These are phyloP conservation scores for Plantago ovata DNA, from an alignment of 257 asterid species.

Conservation along the genomic window DNA sequence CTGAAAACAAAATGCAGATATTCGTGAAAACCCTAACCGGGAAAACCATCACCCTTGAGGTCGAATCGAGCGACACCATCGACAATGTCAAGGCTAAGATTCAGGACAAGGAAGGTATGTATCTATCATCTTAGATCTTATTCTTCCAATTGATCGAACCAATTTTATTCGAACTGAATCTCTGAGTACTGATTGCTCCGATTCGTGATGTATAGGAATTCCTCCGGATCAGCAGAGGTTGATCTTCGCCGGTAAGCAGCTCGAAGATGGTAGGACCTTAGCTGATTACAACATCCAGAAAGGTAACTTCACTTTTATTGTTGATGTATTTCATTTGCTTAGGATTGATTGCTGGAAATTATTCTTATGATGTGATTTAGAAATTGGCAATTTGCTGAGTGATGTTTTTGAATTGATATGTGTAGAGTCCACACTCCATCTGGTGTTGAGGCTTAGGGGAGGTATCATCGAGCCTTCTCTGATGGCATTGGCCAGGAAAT, in stretches of 20 bases:
- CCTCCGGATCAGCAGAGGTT: slow-evolving; percentile 76
- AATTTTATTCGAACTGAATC: no score
- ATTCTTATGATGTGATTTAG: no score
- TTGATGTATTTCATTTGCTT: no score
- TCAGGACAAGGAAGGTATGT: slow-evolving; percentile 67
- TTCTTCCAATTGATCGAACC: no score
- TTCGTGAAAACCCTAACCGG: slow-evolving; percentile 74
- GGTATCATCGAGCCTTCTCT: slow-evolving; percentile 74
- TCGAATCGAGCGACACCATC: slow-evolving; percentile 71
- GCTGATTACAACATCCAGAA: slow-evolving; percentile 70
- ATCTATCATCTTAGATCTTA: no score
- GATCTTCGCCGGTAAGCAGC: slow-evolving; percentile 79
- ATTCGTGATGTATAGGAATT: slow-evolving; percentile 34
- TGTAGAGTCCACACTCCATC: slow-evolving; percentile 60
- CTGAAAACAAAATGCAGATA: slow-evolving; percentile 76
- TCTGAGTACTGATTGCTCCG: background rate
- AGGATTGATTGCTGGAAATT: no score
- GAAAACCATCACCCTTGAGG: slow-evolving; percentile 69
- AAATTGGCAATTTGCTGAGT: background rate
- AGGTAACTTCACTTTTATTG: no score
- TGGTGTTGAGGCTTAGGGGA: slow-evolving; percentile 77
- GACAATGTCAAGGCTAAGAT: slow-evolving; percentile 74
- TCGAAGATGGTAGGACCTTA: slow-evolving; percentile 69
- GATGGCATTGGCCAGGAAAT: slow-evolving; percentile 65
- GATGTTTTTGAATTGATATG: background rate